Conservation (phyloP, 495 filamentous ascomycete genomes). For the Hypoxylon lenormandii region DNA sequence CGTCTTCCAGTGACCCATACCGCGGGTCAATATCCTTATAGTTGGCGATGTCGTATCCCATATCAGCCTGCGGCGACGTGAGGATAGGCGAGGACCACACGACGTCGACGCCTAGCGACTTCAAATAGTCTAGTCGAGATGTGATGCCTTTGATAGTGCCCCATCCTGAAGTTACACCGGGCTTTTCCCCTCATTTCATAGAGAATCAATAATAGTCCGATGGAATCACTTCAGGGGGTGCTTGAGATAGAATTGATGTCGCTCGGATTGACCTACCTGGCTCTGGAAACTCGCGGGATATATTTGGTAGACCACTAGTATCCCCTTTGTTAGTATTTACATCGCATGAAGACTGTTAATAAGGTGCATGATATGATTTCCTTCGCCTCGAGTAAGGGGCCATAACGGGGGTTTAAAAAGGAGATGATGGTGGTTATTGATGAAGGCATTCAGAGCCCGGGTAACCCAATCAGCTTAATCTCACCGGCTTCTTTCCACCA, state of each 20-base stretch:
- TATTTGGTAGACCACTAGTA: slow-evolving; percentile 67
- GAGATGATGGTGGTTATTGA: not conserved
- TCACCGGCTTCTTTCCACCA: slow-evolving; percentile 67
- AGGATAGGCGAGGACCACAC: slow-evolving; percentile 54
- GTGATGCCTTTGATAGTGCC: slow-evolving; percentile 70
- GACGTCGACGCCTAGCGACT: slow-evolving; percentile 59
- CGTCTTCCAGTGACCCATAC: slow-evolving; percentile 70
- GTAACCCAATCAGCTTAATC: not conserved
- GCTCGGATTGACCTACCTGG: slow-evolving; percentile 58
- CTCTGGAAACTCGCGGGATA: slow-evolving; percentile 72
- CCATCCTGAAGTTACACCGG: slow-evolving; percentile 61
- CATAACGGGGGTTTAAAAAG: not conserved
- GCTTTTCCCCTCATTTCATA: slow-evolving; percentile 21
- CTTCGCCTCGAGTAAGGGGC: not conserved
- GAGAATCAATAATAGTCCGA: slow-evolving; percentile 15
- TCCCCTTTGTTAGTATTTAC: not conserved
- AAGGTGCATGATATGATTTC: not conserved
- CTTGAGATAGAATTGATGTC: not conserved
- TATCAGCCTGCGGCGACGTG: slow-evolving; percentile 69
- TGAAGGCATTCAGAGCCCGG: not conserved
- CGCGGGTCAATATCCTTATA: slow-evolving; percentile 68
- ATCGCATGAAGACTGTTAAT: not conserved
- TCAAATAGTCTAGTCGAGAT: slow-evolving; percentile 66
- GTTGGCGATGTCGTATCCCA: slow-evolving; percentile 71
- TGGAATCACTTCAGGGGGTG: not conserved